Percentiles rank a stretch among this genome's conserved stretches.
phyloP scores from a whole-genome alignment of 768 basidiomycete species.

The Candolleomyces efflorescens region DNA sequence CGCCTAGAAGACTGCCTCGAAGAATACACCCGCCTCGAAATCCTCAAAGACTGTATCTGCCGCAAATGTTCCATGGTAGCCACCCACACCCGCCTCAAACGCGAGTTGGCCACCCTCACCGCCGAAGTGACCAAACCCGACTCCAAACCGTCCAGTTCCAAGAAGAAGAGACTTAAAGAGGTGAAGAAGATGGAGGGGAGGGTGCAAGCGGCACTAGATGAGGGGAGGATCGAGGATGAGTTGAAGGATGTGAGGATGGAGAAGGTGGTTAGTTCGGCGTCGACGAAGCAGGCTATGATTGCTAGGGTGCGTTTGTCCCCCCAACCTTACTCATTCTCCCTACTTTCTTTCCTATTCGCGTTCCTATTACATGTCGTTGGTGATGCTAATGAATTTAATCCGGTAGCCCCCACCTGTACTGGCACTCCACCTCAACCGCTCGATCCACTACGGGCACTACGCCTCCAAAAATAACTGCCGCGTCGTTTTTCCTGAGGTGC shows the following conservation, averaged over 20 bases:
- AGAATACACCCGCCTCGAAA: slow-evolving; percentile 86
- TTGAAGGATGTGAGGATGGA: slow-evolving; percentile 77
- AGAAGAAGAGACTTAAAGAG: slow-evolving; percentile 73
- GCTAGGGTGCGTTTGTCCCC: slow-evolving; percentile 29
- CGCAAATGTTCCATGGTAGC: slow-evolving; percentile 84
- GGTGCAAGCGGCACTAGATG: slow-evolving; percentile 60
- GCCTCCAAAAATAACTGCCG: slow-evolving; percentile 82
- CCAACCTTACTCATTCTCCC: too few relatives aligned
- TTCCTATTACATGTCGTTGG: too few relatives aligned
- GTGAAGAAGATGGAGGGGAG: slow-evolving; percentile 58
- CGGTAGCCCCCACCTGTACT: slow-evolving; percentile 83
- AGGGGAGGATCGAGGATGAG: slow-evolving; percentile 81
- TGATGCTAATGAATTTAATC: too few relatives aligned
- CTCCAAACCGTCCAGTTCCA: slow-evolving; percentile 54
- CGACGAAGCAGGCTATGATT: slow-evolving; percentile 90
- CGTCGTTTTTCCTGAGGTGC: slow-evolving; percentile 79
- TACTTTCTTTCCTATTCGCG: too few relatives aligned
- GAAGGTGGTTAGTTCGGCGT: slow-evolving; percentile 66
- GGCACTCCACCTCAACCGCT: slow-evolving; percentile 88
- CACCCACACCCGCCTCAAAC: slow-evolving; percentile 60
- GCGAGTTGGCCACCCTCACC: slow-evolving; percentile 59
- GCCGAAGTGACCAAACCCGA: slow-evolving; percentile 31
- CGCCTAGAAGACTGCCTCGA: slow-evolving; percentile 78
- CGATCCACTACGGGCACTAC: slow-evolving; percentile 71
- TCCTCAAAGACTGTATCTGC: slow-evolving; percentile 89